Base-by-base conservation (phyloP, 257 asterid species). In the Buddleja alternifolia region DNA sequence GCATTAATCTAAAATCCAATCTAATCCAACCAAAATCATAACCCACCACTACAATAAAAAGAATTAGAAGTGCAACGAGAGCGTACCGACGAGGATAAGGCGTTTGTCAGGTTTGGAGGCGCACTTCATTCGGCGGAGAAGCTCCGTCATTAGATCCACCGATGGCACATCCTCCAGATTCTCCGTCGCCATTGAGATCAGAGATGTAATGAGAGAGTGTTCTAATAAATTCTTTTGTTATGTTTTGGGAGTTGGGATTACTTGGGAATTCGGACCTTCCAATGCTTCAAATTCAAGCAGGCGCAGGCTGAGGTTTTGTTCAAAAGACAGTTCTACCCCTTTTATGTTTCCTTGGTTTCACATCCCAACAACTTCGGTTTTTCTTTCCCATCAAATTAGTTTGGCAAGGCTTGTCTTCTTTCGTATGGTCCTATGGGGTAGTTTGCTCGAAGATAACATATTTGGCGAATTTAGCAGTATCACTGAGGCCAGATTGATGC, bases 101-200 rank as follows among this genome's bases (percentile, higher is more conserved):
- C 97, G 91, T 69, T 88, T 90, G 81, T 90, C 96, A 10, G 97
- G 97, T 57, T 88, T 88, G 76, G 56, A 52, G 64, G 90, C 78
- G 57, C 95, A 88, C 72, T 83, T 91, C 86, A 86, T 73, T 10
- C 95, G 95, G 75, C 87, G 88, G 73, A 91, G 95, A 57, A 88
- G 84, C 79, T 91, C 95, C 73, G 91, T 54, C 95, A 89, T 82
- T 53, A 89, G 90, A 78, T 83, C 93, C 40, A 77, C 81, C 1
- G 90, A 82, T 6, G 85, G 88, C 19, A 88, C 89, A 60, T 91
- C 95, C 47, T 88, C 97, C 72, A 91, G 79, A 70, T 75, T 69
- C 70, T 68, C 79, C 25, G 80, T 37, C 21, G 84, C 75, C 56
- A 73, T 67, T 57, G 23, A 10, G 15, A 14, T 46, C 20, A 14